These are phyloP conservation scores for Balamuthia mandrillaris DNA, from an alignment of 208 protist genomes.

Conservation along the genomic window DNA sequence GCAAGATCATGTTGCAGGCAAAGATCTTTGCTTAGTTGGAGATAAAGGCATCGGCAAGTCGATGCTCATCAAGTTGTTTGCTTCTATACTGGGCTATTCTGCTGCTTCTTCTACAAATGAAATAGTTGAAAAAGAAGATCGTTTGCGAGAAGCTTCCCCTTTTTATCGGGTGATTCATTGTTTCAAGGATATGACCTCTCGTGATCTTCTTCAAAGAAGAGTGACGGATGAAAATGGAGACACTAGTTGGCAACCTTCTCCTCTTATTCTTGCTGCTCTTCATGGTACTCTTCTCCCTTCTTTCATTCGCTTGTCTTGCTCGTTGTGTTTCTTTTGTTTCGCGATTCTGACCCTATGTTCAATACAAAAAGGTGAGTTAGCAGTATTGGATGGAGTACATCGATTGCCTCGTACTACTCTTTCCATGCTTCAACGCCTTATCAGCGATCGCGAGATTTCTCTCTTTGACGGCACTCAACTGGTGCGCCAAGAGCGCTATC, in stretches of 20 bases:
- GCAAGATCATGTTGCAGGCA: slow-evolving; percentile 60
- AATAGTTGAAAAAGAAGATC: neutral
- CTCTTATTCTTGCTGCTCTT: slow-evolving; percentile 82
- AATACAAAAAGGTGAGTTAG: neutral
- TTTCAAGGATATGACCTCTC: slow-evolving; percentile 88
- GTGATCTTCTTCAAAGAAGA: slow-evolving; percentile 89
- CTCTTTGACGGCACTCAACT: slow-evolving; percentile 83
- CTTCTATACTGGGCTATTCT: slow-evolving; percentile 72
- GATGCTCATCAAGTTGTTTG: slow-evolving; percentile 75
- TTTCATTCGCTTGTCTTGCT: no score
- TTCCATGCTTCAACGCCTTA: slow-evolving; percentile 49
- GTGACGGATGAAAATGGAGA: slow-evolving; percentile 75
- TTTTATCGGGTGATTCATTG: slow-evolving; percentile 75
- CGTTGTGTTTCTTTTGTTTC: no score
- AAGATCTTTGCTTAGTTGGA: slow-evolving; percentile 82
- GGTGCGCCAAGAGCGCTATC: slow-evolving; percentile 72
- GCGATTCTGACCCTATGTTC: neutral
- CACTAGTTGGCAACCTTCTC: slow-evolving; percentile 82
- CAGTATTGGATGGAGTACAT: slow-evolving; percentile 53
- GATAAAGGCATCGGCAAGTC: slow-evolving; percentile 85
- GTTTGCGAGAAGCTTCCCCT: slow-evolving; percentile 3
- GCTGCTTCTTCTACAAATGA: slow-evolving; percentile 46
- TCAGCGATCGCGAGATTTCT: slow-evolving; percentile 62
- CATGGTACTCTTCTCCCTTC: no score
- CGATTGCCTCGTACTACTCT: slow-evolving; percentile 57